Evolutionary conservation across 2,329 filamentous ascomycete species (phyloP), one percentile per base, ranked within the genome.

Genomic region (Apiospora saccharicola): DNA sequence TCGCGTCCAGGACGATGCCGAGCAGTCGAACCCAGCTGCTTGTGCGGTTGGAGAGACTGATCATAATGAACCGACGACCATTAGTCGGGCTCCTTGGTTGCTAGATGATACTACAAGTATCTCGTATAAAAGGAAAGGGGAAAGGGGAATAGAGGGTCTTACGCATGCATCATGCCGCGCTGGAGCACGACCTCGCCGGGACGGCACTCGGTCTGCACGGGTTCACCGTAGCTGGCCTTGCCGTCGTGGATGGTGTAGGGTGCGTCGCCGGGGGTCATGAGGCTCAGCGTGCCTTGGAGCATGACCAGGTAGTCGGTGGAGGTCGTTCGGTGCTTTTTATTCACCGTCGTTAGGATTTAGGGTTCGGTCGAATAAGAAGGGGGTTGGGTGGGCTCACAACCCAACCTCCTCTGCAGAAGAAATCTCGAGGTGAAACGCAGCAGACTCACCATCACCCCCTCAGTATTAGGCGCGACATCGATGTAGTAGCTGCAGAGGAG

Each of bases 281-380:
- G 75, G 67, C 76, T 80, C 30, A 81, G 67, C 30, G 75, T 77
- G 64, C 78, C 80, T 6, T 74, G 72, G 26, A 81, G 68, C 16
- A 81, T 76, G 47, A 81, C 70, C 19, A 80, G 72, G 73, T 81
- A 80, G 72, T 81, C 80, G 34, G 76, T 78, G 13, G 79, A 81
- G 6, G 77, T 76, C 8, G 80, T 81, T 43, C 80, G 80, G 69
- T 80, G 80, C 79, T 81, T 64, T 34, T 34, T n/a, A 1, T 22
- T 37, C 7, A 10, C 3, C 30, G 19, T 37, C 26, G 30, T 37
- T 12, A 61, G 30, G 7, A 37, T 37, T 37, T 12, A 0, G 0
- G 7, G 16, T 22, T 37, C 1, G 1, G 2, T 16, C 26, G 26
- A 30, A 26, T 1, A 7, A 34, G 10, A 19, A 46, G 19, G 19